Evolutionary conservation across 495 filamentous ascomycete species (phyloP), one percentile per base, ranked within the genome.

Genomic region (Aspergillus wentii): DNA sequence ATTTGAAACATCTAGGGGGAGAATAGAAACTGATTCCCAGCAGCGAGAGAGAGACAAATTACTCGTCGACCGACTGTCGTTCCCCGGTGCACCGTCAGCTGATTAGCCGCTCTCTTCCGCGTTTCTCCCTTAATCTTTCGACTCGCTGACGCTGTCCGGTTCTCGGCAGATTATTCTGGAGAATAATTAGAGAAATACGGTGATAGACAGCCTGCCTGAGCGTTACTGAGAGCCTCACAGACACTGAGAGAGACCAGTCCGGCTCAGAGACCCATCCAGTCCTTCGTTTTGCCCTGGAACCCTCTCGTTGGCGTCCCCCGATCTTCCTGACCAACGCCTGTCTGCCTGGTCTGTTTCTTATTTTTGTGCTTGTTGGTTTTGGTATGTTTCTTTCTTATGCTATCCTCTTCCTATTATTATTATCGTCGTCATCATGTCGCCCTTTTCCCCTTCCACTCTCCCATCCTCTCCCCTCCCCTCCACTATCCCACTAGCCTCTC

Each of bases 211-310:
- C n/a, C n/a, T n/a, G n/a, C n/a, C n/a, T n/a, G n/a, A n/a, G n/a
- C n/a, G n/a, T n/a, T n/a, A n/a, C n/a, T n/a, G n/a, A n/a, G n/a
- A n/a, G n/a, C n/a, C n/a, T n/a, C n/a, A n/a, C n/a, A n/a, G n/a
- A n/a, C n/a, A n/a, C n/a, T n/a, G n/a, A n/a, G n/a, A n/a, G n/a
- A 41, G 39, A 39, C 34, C 43, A 46, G 48, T 43, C 43, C 46
- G 38, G 43, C 36, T 36, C 51, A 36, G 40, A 49, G 48, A 51
- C 52, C 48, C 52, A 48, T 49, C 39, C 45, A 44, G 23, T 41
- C 41, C 30, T 42, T 44, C 40, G 46, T 42, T 38, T 40, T 39
- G 34, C 41, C 33, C 31, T 44, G 40, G 40, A 41, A 36, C 38
- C 32, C 31, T 28, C 19, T 33, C 20, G 25, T 41, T 46, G 50